Conservation (phyloP, 169 alveolate genomes). For the Cryptosporidium baileyi region DNA sequence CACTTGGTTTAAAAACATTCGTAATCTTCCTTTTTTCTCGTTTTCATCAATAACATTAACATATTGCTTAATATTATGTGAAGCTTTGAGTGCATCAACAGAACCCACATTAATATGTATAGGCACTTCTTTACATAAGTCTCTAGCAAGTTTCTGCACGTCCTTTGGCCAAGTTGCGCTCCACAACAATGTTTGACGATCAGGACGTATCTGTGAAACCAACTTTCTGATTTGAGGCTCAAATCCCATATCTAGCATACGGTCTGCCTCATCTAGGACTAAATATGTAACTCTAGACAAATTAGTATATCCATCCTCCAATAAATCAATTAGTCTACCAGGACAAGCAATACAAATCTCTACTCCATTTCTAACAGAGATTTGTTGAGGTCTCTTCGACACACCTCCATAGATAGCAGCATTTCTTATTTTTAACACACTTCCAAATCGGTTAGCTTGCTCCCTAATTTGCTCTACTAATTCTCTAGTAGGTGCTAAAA, state of each 20-base stretch:
- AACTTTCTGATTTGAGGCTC: slow-evolving; percentile 95
- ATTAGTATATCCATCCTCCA: slow-evolving; percentile 87
- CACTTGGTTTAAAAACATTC: slow-evolving; percentile 41
- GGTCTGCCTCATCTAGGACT: slow-evolving; percentile 98
- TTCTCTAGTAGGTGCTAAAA: slow-evolving; percentile 99
- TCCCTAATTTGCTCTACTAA: slow-evolving; percentile 95
- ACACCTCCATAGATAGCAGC: slow-evolving; percentile 95
- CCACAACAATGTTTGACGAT: slow-evolving; percentile 95
- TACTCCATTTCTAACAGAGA: slow-evolving; percentile 90
- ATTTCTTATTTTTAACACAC: slow-evolving; percentile 82
- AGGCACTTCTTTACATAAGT: slow-evolving; percentile 92
- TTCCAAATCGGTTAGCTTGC: slow-evolving; percentile 88
- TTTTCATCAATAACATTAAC: slow-evolving; percentile 79
- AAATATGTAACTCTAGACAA: slow-evolving; percentile 90
- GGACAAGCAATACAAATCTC: slow-evolving; percentile 95
- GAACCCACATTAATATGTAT: slow-evolving; percentile 96
- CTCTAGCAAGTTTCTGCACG: slow-evolving; percentile 92
- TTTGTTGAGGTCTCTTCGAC: slow-evolving; percentile 87
- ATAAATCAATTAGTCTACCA: slow-evolving; percentile 89
- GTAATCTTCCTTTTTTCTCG: slow-evolving; percentile 73
- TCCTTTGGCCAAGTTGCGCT: slow-evolving; percentile 99
- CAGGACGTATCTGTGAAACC: slow-evolving; percentile 89
- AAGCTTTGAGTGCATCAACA: slow-evolving; percentile 86
- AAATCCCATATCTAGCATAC: slow-evolving; percentile 99
- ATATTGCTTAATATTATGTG: slow-evolving; percentile 78